phyloP scores from a whole-genome alignment of 441 rosid genomes.

The Geranium incanum region DNA sequence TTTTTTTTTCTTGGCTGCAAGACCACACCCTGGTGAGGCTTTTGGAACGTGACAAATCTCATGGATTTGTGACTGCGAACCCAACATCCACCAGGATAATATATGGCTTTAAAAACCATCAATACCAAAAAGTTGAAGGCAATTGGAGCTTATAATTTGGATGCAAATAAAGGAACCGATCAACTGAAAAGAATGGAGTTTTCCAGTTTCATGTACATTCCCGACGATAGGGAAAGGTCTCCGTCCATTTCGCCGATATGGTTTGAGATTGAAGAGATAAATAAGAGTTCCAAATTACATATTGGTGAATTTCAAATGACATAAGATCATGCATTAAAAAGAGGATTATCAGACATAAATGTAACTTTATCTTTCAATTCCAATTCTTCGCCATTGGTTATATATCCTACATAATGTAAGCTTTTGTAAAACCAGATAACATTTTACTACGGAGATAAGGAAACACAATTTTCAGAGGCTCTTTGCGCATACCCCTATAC shows the following conservation, averaged over 20 bases:
- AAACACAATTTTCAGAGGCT: not conserved
- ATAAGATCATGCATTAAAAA: not conserved
- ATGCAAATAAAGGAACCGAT: not conserved
- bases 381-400: not conserved
- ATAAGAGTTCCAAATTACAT: not conserved
- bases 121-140: not conserved
- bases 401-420: not conserved
- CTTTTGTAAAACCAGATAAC: not conserved
- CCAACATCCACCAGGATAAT: not conserved
- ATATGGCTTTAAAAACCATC: not conserved
- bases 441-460: not conserved
- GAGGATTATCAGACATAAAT: not conserved
- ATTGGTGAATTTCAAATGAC: not conserved
- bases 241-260: not conserved
- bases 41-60: not conserved
- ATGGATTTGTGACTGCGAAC: not conserved
- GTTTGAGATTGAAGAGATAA: not conserved
- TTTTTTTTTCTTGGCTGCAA: not conserved
- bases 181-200: not conserved
- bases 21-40: not conserved
- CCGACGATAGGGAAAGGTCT: not conserved
- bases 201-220: slow-evolving; percentile 1
- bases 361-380: not conserved
- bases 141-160: not conserved
- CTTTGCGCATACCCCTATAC: not conserved